Conservation (phyloP, 2,329 filamentous ascomycete species). For the Venturia carpophila region DNA sequence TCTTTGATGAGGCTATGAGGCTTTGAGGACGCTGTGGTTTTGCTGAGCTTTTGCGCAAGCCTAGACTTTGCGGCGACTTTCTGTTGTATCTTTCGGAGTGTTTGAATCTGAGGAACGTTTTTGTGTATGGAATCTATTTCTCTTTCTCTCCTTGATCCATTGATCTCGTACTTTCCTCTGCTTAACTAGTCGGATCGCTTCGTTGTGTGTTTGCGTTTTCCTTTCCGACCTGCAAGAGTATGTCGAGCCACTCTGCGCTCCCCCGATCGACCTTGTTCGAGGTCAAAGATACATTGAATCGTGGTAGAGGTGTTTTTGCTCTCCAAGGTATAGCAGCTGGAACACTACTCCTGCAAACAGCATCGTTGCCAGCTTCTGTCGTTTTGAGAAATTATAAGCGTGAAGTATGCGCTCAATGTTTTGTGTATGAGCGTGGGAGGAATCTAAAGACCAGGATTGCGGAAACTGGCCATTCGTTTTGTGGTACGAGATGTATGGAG, state of each 20-base stretch:
- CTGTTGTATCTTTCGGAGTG: too few relatives aligned
- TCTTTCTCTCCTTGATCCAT: background rate
- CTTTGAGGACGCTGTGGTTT: too few relatives aligned
- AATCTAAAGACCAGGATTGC: slow-evolving; percentile 33
- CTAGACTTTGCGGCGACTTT: too few relatives aligned
- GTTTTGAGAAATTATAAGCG: slow-evolving; percentile 40
- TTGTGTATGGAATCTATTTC: background rate
- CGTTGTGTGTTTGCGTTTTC: background rate
- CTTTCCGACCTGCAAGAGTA: background rate
- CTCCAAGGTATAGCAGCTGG: slow-evolving; percentile 28
- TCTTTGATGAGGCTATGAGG: too few relatives aligned
- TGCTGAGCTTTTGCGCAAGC: too few relatives aligned
- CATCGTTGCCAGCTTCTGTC: slow-evolving; percentile 34
- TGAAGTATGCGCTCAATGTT: slow-evolving; percentile 43
- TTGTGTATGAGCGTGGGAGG: slow-evolving; percentile 38
- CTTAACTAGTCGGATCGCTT: background rate
- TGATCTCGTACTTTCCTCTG: background rate
- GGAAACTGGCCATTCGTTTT: slow-evolving; percentile 37
- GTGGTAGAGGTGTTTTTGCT: slow-evolving; percentile 41
- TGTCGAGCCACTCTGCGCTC: background rate
- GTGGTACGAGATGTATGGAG: slow-evolving; percentile 30
- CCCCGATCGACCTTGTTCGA: background rate
- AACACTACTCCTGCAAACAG: slow-evolving; percentile 32
- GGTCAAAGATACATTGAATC: slow-evolving; percentile 30
- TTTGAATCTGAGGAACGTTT: background rate